Base-by-base conservation (phyloP, 1,284 basidiomycete species). In the Ceratobasidium sp. region DNA sequence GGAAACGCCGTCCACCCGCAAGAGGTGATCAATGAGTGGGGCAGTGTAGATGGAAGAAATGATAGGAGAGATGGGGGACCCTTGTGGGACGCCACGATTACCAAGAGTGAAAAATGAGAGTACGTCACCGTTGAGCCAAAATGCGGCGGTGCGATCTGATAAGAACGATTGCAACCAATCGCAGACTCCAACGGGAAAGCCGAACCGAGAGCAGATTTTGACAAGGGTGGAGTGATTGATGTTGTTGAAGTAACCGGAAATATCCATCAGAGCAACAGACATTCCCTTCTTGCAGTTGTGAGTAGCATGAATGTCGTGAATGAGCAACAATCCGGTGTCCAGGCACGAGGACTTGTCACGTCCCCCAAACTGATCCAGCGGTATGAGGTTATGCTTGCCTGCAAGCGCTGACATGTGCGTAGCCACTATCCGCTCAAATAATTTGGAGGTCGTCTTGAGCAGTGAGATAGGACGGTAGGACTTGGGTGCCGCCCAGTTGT, bases 391-490 rank as follows among this genome's bases (percentile, higher is more conserved):
- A 20, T 73, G 64, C 2, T 58, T 20, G 69, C 79, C 75, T 5
- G 71, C 35, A 54, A 78, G 38, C 69, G 72, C 73, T n/a, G n/a
- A n/a, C n/a, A n/a, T n/a, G n/a, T n/a, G n/a, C n/a, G n/a, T n/a
- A n/a, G n/a, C n/a, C n/a, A n/a, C n/a, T n/a, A n/a, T n/a, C n/a
- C n/a, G n/a, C n/a, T n/a, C n/a, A n/a, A n/a, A n/a, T n/a, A n/a
- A 29, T 70, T 47, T 4, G 75, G 40, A 15, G 74, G 54, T 2
- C 77, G 74, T 0, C 78, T 71, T 74, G 0, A 79, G 74, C 0
- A 84, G 78, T 0, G 78, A 78, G 0, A 84, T 81, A 0, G 82
- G 82, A 0, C 80, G 72, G 69, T 79, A 82, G 0, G 82, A 73
- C 20, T 77, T 78, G 0, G 80, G 71, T 0, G 74, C 52, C 0